A percentile compares a stretch with the other conserved stretches of the same genome.
phyloP scores from a whole-genome alignment of 2,329 filamentous ascomycete genomes.

The Alternaria triticina region DNA sequence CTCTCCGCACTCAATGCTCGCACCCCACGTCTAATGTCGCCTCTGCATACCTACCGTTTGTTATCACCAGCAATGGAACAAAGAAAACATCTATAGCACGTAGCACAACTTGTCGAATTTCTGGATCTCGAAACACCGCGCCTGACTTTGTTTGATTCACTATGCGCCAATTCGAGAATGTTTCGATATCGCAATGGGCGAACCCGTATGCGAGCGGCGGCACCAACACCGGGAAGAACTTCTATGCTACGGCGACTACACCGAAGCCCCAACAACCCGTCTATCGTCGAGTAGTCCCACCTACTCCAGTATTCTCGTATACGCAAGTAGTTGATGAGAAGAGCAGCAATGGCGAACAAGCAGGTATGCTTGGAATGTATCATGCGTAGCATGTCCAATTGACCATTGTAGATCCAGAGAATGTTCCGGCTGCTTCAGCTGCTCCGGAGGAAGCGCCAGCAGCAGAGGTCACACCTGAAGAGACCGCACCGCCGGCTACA shows the following conservation, averaged over 20 bases:
- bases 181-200: conserved; percentile 44
- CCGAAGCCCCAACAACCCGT: conserved; percentile 23
- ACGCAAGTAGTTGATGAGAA: conserved; percentile 32
- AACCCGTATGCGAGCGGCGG: conserved; percentile 35
- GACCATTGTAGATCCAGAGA: conserved; percentile 29
- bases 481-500: conserved; percentile 6
- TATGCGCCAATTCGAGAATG: conserved; percentile 39
- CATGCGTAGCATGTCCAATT: conserved; percentile 15
- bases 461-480: background rate
- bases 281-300: conserved; percentile 34
- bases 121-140: conserved; percentile 24
- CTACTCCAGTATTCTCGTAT: conserved; percentile 30
- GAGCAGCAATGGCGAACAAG: conserved; percentile 17
- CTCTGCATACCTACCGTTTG: conserved; percentile 36
- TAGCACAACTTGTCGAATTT: conserved; percentile 38
- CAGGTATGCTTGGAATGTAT: conserved; percentile 20
- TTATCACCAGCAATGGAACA: conserved; percentile 42
- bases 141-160: conserved; percentile 28
- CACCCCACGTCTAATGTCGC: conserved; percentile 46
- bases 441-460: conserved; percentile 19
- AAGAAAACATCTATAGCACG: conserved; percentile 37
- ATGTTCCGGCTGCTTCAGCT: conserved; percentile 25
- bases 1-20: conserved; percentile 41
- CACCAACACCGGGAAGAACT: conserved; percentile 20
- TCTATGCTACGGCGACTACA: conserved; percentile 19